Evolutionary conservation across 2,329 filamentous ascomycete genomes (phyloP).

Genomic region (Xylaria sp.): DNA sequence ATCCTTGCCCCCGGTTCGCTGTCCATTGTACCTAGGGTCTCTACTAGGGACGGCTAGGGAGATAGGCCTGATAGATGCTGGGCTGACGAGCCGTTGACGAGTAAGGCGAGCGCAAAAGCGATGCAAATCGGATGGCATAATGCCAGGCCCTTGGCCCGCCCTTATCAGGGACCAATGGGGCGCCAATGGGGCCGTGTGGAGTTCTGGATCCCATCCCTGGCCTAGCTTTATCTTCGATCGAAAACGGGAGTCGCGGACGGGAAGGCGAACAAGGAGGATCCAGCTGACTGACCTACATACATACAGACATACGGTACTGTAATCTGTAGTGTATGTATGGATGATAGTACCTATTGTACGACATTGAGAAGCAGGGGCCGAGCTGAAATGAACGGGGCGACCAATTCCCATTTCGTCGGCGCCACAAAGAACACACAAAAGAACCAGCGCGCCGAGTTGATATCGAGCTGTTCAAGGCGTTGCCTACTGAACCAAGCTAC

Average conservation of each 20-base stretch:
- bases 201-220: conserved; percentile 14
- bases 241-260: conserved; percentile 14
- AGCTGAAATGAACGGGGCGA: conserved; percentile 21
- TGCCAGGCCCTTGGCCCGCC: conserved; percentile 27
- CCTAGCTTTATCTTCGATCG: conserved; percentile 35
- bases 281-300: conserved; percentile 1
- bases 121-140: conserved; percentile 46
- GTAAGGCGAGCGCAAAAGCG: conserved; percentile 16
- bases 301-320: neutral
- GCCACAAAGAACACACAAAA: neutral
- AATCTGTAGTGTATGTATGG: neutral
- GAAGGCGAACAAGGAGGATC: neutral
- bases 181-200: conserved; percentile 19
- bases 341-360: neutral
- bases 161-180: conserved; percentile 40
- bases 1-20: neutral
- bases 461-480: too few relatives aligned
- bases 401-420: conserved; percentile 8
- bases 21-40: neutral
- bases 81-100: conserved; percentile 24
- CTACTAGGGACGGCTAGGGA: neutral
- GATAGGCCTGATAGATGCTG: conserved; percentile 14
- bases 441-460: neutral
- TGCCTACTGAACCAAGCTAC: neutral
- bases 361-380: conserved; percentile 6